phyloP scores from a whole-genome alignment of 75 land plant species.

The Cryptomeria japonica region DNA sequence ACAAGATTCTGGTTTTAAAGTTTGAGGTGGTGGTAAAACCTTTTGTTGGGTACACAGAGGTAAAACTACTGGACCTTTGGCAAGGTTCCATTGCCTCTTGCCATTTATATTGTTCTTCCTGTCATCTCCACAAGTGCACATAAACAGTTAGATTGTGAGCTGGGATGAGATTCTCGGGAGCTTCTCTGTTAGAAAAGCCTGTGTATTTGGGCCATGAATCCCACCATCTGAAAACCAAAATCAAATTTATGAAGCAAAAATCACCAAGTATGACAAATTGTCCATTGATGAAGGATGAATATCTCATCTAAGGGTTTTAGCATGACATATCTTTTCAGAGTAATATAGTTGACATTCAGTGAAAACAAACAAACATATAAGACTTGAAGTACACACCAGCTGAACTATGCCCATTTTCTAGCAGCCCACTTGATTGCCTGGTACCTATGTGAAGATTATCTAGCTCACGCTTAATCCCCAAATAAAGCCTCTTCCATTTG shows the following conservation, averaged over 20 bases:
- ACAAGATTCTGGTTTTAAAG: background rate
- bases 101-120: no score
- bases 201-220: background rate
- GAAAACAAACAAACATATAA: no score
- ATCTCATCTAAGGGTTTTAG: no score
- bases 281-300: no score
- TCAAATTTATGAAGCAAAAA: background rate
- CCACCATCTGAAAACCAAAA: background rate
- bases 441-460: background rate
- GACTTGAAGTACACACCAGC: background rate
- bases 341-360: no score
- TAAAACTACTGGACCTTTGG: background rate
- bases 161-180: background rate
- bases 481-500: conserved; percentile 10
- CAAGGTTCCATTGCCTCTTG: background rate
- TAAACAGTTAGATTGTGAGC: no score
- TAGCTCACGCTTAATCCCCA: conserved; percentile 2
- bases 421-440: background rate
- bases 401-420: background rate
- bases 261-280: background rate
- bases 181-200: background rate
- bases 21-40: background rate
- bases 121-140: no score
- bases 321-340: no score
- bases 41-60: background rate